Percentiles rank a stretch among this genome's conserved stretches.
Conservation (phyloP, 1,284 basidiomycete species). For the Ganoderma resinaceum region DNA sequence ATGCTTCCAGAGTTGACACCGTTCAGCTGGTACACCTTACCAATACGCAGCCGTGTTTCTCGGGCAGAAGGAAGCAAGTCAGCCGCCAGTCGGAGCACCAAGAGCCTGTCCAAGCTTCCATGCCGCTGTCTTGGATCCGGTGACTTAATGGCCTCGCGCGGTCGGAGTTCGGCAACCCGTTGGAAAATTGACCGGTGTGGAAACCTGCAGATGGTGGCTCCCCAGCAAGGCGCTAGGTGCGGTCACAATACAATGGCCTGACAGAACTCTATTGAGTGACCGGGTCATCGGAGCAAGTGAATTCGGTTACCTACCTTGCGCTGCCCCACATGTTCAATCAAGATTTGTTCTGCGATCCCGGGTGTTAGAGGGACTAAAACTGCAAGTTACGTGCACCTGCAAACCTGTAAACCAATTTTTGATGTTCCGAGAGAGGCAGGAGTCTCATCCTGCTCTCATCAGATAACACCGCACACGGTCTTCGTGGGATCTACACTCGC, state of each 20-base stretch:
- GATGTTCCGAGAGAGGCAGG: not conserved
- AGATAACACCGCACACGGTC: not conserved
- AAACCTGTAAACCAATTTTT: not conserved
- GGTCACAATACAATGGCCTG: constrained; percentile 7
- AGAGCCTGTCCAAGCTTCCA: constrained; percentile 7
- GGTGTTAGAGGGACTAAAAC: not conserved
- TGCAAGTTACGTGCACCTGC: not conserved
- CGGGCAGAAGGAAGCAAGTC: constrained; percentile 7
- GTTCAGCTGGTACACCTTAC: not conserved
- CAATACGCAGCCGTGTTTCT: constrained; percentile 12
- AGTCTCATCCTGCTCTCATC: not conserved
- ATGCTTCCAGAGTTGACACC: not conserved
- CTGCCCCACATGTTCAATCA: constrained; percentile 2
- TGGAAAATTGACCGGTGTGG: constrained; percentile 20
- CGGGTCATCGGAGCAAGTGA: constrained; percentile 14
- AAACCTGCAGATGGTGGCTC: not conserved
- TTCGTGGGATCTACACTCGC: not conserved
- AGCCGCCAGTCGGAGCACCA: constrained; percentile 1
- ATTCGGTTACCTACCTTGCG: constrained; percentile 8
- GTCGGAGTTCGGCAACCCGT: constrained; percentile 6
- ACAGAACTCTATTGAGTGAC: constrained; percentile 13
- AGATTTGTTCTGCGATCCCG: not conserved
- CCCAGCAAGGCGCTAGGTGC: constrained; percentile 1
- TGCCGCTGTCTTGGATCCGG: constrained; percentile 16
- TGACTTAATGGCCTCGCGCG: constrained; percentile 9